phyloP scores from a whole-genome alignment of 768 basidiomycete genomes.

The Hygrocybe punicea region DNA sequence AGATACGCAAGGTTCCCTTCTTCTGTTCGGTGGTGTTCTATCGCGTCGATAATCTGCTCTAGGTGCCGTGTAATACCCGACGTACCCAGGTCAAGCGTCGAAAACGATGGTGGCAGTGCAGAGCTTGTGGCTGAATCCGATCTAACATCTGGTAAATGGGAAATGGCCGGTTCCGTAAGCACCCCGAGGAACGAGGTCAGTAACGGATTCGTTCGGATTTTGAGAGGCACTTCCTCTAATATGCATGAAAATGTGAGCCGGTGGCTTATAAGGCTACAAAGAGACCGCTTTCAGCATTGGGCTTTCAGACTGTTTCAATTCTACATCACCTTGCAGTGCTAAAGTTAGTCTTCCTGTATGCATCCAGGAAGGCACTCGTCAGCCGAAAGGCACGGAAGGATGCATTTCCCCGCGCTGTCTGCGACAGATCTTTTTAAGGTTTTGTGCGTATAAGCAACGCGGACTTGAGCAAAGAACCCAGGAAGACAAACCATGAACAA shows the following conservation, averaged over 20 bases:
- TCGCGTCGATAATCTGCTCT: constrained; percentile 79
- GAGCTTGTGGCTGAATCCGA: constrained; percentile 39
- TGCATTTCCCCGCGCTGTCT: constrained; percentile 76
- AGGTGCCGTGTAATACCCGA: constrained; percentile 69
- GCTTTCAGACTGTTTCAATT: constrained; percentile 10
- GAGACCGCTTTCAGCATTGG: constrained; percentile 18
- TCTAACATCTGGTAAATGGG: constrained; percentile 36
- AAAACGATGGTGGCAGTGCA: constrained; percentile 58
- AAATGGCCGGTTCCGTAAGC: constrained; percentile 48
- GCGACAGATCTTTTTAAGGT: constrained; percentile 62
- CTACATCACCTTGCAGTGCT: constrained; percentile 66
- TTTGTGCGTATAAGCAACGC: constrained; percentile 9
- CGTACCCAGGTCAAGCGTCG: constrained; percentile 67
- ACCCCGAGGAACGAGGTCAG: constrained; percentile 74
- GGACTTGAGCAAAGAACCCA: neutral
- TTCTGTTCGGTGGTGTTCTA: constrained; percentile 85
- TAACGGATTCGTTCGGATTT: constrained; percentile 77
- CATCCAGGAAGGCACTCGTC: constrained; percentile 74
- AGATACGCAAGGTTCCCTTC: constrained; percentile 90
- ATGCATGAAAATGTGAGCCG: constrained; percentile 82
- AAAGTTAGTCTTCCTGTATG: constrained; percentile 80
- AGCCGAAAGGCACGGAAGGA: constrained; percentile 87
- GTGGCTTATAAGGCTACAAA: constrained; percentile 67
- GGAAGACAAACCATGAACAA: constrained; percentile 68
- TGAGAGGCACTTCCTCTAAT: constrained; percentile 80